Conservation (phyloP, 176 grass and related monocot genomes). For the Microstegium vimineum region DNA sequence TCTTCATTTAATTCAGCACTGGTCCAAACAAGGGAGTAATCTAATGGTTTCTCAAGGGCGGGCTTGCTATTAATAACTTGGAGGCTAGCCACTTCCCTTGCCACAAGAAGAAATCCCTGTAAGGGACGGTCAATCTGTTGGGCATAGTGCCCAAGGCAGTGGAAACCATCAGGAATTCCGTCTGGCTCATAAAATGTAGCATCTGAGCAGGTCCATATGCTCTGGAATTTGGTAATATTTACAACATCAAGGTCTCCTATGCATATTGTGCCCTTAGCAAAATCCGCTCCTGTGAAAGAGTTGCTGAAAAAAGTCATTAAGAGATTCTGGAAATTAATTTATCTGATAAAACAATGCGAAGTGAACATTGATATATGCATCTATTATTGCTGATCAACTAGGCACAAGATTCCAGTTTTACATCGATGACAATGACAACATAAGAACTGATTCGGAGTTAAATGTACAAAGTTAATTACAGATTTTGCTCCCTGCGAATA, state of each 20-base stretch:
- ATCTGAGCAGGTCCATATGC: slow-evolving; percentile 63
- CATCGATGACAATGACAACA: neutral
- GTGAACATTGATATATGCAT: neutral
- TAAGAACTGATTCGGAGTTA: neutral
- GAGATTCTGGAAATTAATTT: neutral
- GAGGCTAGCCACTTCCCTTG: slow-evolving; percentile 42
- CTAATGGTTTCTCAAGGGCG: slow-evolving; percentile 69
- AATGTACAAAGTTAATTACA: slow-evolving; percentile 6
- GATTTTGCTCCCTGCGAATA: neutral
- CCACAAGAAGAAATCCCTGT: slow-evolving; percentile 77
- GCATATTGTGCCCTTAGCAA: slow-evolving; percentile 58
- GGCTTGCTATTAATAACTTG: slow-evolving; percentile 24
- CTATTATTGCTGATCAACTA: neutral
- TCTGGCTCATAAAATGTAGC: slow-evolving; percentile 77
- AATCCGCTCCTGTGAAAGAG: slow-evolving; percentile 55
- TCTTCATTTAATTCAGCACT: slow-evolving; percentile 36
- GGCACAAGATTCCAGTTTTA: neutral
- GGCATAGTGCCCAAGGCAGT: slow-evolving; percentile 83
- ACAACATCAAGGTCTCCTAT: slow-evolving; percentile 70
- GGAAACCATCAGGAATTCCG: slow-evolving; percentile 66
- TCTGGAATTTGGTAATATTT: slow-evolving; percentile 47
- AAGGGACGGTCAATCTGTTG: slow-evolving; percentile 50
- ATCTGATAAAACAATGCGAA: neutral
- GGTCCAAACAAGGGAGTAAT: slow-evolving; percentile 79
- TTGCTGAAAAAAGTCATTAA: slow-evolving; percentile 7